phyloP scores from a whole-genome alignment of 768 basidiomycete species.

The Mycena alexandri region DNA sequence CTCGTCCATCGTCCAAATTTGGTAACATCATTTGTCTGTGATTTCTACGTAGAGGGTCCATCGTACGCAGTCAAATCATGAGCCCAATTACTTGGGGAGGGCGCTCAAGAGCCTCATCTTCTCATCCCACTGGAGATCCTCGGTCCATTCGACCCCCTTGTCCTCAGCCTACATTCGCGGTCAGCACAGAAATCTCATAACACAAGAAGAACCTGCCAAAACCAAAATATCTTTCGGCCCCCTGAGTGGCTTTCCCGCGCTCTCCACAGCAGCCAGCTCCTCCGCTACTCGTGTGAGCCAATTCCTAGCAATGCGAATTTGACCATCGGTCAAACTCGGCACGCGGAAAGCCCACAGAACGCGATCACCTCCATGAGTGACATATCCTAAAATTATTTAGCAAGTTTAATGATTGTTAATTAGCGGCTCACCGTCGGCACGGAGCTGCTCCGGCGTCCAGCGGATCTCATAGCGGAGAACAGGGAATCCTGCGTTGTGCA shows the following conservation, averaged over 20 bases:
- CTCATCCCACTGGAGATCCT: slow-evolving; percentile 67
- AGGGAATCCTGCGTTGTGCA: slow-evolving; percentile 68
- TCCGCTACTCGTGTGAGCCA: slow-evolving; percentile 69
- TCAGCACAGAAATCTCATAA: neutral
- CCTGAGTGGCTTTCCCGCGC: slow-evolving; percentile 44
- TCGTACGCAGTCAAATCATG: too few relatives aligned
- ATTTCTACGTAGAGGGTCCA: neutral
- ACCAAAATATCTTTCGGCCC: slow-evolving; percentile 52
- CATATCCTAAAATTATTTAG: slow-evolving; percentile 60
- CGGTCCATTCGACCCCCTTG: slow-evolving; percentile 64
- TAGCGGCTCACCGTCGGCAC: slow-evolving; percentile 59
- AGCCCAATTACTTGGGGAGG: slow-evolving; percentile 34
- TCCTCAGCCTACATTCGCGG: slow-evolving; percentile 49
- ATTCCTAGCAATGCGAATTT: slow-evolving; percentile 61
- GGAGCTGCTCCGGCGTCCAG: slow-evolving; percentile 74
- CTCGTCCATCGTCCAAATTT: slow-evolving; percentile 15
- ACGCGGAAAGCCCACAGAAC: slow-evolving; percentile 71
- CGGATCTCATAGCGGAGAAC: slow-evolving; percentile 76
- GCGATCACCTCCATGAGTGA: slow-evolving; percentile 79
- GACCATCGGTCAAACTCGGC: slow-evolving; percentile 59
- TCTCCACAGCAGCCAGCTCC: slow-evolving; percentile 58
- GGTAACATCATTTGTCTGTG: slow-evolving; percentile 5
- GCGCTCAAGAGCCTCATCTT: slow-evolving; percentile 53
- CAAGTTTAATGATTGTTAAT: neutral
- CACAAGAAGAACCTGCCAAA: slow-evolving; percentile 47